Evolutionary conservation across 2,329 filamentous ascomycete species (phyloP).

Genomic region (Diaporthe humulicola): DNA sequence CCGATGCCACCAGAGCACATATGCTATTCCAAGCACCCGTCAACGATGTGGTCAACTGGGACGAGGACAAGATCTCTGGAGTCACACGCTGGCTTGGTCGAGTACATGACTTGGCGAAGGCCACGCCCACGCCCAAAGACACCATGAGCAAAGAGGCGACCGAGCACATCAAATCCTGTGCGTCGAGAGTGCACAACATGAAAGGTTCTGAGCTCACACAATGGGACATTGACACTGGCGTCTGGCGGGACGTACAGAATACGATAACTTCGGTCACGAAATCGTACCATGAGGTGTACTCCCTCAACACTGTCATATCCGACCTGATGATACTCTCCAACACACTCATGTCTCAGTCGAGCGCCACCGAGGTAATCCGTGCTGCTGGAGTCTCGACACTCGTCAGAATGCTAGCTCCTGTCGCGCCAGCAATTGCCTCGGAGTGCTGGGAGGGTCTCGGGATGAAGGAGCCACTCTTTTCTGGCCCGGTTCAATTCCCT

Average conservation of each 20-base stretch:
- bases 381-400: slow-evolving; percentile 67
- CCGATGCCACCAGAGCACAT: slow-evolving; percentile 87
- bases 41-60: slow-evolving; percentile 88
- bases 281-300: slow-evolving; percentile 79
- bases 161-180: slow-evolving; percentile 32
- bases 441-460: slow-evolving; percentile 80
- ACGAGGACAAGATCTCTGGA: slow-evolving; percentile 84
- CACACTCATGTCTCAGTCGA: slow-evolving; percentile 63
- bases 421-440: slow-evolving; percentile 84
- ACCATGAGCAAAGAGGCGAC: neutral
- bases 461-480: slow-evolving; percentile 55
- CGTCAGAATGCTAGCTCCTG: slow-evolving; percentile 81
- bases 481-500: slow-evolving; percentile 70
- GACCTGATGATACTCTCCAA: slow-evolving; percentile 89
- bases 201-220: slow-evolving; percentile 49
- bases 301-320: slow-evolving; percentile 86
- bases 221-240: slow-evolving; percentile 61
- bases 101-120: slow-evolving; percentile 69
- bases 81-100: slow-evolving; percentile 84
- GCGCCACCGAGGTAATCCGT: slow-evolving; percentile 59
- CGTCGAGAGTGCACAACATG: slow-evolving; percentile 48
- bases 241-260: slow-evolving; percentile 77
- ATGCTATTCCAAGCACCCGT: slow-evolving; percentile 92
- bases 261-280: slow-evolving; percentile 76
- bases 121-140: slow-evolving; percentile 27